These are phyloP conservation scores for Fonsecaea nubica DNA, from an alignment of 2,329 filamentous ascomycete genomes.

Conservation along the genomic window DNA sequence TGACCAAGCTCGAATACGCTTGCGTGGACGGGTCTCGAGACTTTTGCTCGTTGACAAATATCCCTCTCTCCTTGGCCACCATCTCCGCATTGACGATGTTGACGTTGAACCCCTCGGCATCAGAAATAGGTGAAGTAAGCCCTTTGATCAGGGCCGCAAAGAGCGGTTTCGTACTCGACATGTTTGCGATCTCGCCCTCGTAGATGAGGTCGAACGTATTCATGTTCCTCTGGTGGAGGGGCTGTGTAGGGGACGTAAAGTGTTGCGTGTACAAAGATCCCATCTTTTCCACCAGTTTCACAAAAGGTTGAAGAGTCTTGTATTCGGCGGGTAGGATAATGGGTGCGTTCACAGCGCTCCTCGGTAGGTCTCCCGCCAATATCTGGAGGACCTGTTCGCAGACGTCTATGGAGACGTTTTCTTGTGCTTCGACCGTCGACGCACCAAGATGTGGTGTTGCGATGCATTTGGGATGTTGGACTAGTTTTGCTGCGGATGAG, in stretches of 20 bases:
- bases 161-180: conserved; percentile 77
- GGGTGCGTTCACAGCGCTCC: conserved; percentile 79
- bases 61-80: conserved; percentile 76
- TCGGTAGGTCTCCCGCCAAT: conserved; percentile 73
- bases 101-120: conserved; percentile 69
- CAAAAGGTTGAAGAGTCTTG: conserved; percentile 76
- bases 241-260: conserved; percentile 54
- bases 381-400: conserved; percentile 80
- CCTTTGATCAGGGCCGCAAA: conserved; percentile 82
- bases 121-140: conserved; percentile 71
- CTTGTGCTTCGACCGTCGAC: conserved; percentile 80
- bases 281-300: conserved; percentile 78
- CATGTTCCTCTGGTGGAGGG: conserved; percentile 61
- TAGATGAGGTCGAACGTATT: conserved; percentile 75
- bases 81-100: conserved; percentile 84
- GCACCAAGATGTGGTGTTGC: conserved; percentile 81
- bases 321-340: conserved; percentile 83
- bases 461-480: conserved; percentile 73
- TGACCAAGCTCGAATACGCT: conserved; percentile 74
- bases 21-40: conserved; percentile 66
- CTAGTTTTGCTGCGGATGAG: conserved; percentile 67
- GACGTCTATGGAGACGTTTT: conserved; percentile 82
- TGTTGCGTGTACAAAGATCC: conserved; percentile 80
- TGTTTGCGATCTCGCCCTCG: conserved; percentile 73
- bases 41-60: conserved; percentile 76